Percentiles rank a stretch among this genome's conserved stretches.
These are phyloP conservation scores for Symbiodinium natans DNA, from an alignment of 73 alveolate species.

Conservation along the genomic window DNA sequence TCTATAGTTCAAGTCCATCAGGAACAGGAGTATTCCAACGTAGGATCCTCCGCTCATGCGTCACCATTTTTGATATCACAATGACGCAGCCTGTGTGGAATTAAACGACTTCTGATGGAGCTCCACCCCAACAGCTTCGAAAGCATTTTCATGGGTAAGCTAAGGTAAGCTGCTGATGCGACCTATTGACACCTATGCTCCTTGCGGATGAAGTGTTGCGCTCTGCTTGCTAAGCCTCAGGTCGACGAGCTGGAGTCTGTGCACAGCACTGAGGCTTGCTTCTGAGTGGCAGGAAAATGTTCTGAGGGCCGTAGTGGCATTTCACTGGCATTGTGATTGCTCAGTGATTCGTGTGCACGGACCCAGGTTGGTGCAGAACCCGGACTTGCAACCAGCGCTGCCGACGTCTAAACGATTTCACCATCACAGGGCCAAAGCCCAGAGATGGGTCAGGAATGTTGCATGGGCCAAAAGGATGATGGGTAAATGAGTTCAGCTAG, in stretches of 20 bases:
- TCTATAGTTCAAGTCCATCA: too few relatives aligned
- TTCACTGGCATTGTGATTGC: too few relatives aligned
- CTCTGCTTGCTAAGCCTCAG: slow-evolving; percentile 2
- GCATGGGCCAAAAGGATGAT: not conserved
- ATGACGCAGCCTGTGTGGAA: too few relatives aligned
- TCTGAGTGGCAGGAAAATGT: too few relatives aligned
- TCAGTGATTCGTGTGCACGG: not conserved
- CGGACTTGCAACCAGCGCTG: not conserved
- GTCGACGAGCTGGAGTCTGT: not conserved
- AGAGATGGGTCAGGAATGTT: not conserved
- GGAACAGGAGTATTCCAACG: too few relatives aligned
- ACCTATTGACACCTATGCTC: too few relatives aligned
- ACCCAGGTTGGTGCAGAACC: too few relatives aligned
- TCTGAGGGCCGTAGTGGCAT: too few relatives aligned
- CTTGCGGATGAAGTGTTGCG: not conserved
- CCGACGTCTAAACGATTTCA: not conserved
- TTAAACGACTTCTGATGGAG: not conserved
- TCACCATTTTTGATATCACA: too few relatives aligned
- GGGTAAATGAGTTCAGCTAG: not conserved
- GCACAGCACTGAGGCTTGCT: not conserved
- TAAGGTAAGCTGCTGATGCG: too few relatives aligned
- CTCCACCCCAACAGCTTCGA: slow-evolving; percentile 5
- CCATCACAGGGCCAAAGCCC: not conserved
- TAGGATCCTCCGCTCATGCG: too few relatives aligned
- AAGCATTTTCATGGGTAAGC: not conserved